These are phyloP conservation scores for Strobilomyces dryophilus DNA, from an alignment of 768 basidiomycete species.

Conservation along the genomic window DNA sequence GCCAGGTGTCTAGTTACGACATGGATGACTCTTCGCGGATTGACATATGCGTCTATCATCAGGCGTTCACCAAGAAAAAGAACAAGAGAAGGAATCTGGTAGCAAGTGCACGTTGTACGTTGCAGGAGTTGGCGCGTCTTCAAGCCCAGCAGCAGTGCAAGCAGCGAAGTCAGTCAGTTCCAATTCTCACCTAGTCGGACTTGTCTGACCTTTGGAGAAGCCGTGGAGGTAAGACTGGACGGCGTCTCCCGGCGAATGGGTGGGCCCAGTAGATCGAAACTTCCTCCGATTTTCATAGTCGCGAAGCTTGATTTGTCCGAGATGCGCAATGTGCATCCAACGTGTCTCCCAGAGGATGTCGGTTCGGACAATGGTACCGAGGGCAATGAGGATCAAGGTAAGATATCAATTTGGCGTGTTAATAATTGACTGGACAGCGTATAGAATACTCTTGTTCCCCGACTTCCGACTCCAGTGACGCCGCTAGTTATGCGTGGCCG, in stretches of 20 bases:
- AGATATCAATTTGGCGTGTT: background rate
- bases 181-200: background rate
- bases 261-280: conserved; percentile 8
- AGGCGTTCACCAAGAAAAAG: conserved; percentile 60
- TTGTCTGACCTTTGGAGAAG: conserved; percentile 23
- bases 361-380: background rate
- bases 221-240: conserved; percentile 44
- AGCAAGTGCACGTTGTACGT: conserved; percentile 44
- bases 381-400: conserved; percentile 13
- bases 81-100: conserved; percentile 52
- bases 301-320: conserved; percentile 18
- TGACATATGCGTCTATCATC: conserved; percentile 55
- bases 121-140: conserved; percentile 51
- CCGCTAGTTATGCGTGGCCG: conserved; percentile 10
- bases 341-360: background rate
- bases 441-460: conserved; percentile 11
- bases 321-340: background rate
- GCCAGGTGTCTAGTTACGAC: conserved; percentile 34
- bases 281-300: conserved; percentile 9
- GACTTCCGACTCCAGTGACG: conserved; percentile 9
- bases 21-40: conserved; percentile 38
- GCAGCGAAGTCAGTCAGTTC: conserved; percentile 48
- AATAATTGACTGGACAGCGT: background rate
- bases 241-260: conserved; percentile 18
- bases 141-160: conserved; percentile 36